phyloP scores from a whole-genome alignment of 2,329 filamentous ascomycete genomes.

The Aspergillaceae sp. region DNA sequence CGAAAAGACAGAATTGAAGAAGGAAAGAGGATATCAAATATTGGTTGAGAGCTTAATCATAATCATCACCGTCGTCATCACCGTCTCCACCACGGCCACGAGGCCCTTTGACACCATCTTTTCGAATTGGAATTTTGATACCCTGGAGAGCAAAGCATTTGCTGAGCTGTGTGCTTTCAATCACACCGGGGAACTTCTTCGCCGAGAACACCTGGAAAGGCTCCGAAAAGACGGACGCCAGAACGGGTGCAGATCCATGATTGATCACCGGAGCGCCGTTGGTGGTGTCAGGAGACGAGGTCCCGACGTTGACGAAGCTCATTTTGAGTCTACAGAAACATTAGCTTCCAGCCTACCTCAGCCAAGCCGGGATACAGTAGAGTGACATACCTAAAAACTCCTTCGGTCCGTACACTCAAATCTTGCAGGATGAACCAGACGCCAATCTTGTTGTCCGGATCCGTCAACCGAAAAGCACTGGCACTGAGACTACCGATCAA shows the following conservation, averaged over 20 bases:
- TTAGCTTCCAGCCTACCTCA: neutral
- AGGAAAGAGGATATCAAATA: neutral
- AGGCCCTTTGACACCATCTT: conserved; percentile 57
- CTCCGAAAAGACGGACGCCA: conserved; percentile 79
- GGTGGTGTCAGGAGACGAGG: conserved; percentile 29
- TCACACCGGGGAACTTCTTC: conserved; percentile 97
- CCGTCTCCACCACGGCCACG: conserved; percentile 27
- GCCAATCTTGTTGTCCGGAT: conserved; percentile 69
- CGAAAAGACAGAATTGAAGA: neutral
- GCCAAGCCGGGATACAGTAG: neutral
- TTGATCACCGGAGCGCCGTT: conserved; percentile 50
- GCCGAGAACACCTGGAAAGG: conserved; percentile 90
- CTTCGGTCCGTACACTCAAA: conserved; percentile 86
- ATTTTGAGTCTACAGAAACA: conserved; percentile 49
- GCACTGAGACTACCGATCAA: conserved; percentile 86
- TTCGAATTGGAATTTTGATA: conserved; percentile 92
- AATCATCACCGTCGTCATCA: conserved; percentile 25
- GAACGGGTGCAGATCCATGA: conserved; percentile 66
- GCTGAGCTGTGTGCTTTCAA: conserved; percentile 83
- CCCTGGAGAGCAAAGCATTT: conserved; percentile 89
- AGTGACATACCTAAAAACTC: conserved; percentile 65
- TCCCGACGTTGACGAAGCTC: conserved; percentile 77
- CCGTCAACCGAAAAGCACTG: conserved; percentile 75
- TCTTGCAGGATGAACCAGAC: conserved; percentile 98
- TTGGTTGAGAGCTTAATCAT: conserved; percentile 14